Base-by-base conservation (phyloP, 371 early-diverging fungal genomes). In the Phascolomyces articulosus region DNA sequence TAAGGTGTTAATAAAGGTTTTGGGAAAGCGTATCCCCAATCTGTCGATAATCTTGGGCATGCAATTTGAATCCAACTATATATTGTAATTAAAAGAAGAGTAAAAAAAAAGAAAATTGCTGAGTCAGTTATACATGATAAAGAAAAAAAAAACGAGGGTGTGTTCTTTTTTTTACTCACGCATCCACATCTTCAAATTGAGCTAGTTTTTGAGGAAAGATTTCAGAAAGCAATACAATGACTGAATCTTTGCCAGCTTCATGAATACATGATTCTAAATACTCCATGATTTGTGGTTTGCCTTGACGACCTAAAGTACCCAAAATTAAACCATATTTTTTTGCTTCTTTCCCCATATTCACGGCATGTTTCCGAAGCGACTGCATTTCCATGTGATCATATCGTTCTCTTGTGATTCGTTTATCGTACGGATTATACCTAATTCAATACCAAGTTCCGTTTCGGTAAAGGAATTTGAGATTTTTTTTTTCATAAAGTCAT, bases 281-380 rank as follows among this genome's bases (percentile, higher is more conserved):
- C 68, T 93, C 89, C 55, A 98, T 77, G 10, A 99, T 95, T 56
- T 90, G 90, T 0, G 93, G 93, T 70, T 93, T 95, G 13, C 99
- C 99, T 76, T 99, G 99, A 55, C 98, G 86, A n/a, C 99, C 99
- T 27, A 99, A 80, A 8, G 98, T 98, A 21, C 99, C 99, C 62
- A 98, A 69, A 47, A 99, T 96, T 55, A 99, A 75, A 1, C 98
- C 97, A 68, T 91, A 92, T 57, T 84, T 89, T 71, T 90, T 90
- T 3, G 95, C 95, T 29, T 81, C 72, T 67, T 81, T 85, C 2
- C 90, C 94, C 3, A 77, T 70, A 18, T 82, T 81, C 53, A 99
- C 95, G 15, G 97, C 96, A 54, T 90, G 83, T 61, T 89, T 83
- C 40, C 99, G 86, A 60, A 94, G 73, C 10, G 87, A 84, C 47